Evolutionary conservation across 257 asterid species (phyloP).

Genomic region (Solanum chiquidenum): DNA sequence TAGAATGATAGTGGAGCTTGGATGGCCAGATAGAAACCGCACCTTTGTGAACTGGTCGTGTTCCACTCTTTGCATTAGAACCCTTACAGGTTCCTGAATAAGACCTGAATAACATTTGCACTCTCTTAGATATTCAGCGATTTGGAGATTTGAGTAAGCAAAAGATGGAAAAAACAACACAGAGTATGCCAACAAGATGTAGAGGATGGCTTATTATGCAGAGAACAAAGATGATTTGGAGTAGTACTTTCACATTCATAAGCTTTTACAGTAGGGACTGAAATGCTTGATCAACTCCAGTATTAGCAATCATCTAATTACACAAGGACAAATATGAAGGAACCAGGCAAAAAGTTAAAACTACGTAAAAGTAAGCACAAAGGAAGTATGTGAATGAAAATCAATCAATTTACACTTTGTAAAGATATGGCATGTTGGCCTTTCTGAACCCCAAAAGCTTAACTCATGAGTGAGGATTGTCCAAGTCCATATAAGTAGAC

Average conservation of each 20-base stretch:
- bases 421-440: not conserved
- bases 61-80: constrained; percentile 69
- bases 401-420: not conserved
- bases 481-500: not conserved
- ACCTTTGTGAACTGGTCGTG: constrained; percentile 67
- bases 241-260: not conserved
- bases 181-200: not conserved
- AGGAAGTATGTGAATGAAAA: not conserved
- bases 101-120: constrained; percentile 48
- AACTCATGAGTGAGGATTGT: not conserved
- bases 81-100: constrained; percentile 69
- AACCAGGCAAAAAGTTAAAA: not conserved
- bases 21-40: constrained; percentile 4
- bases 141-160: not conserved
- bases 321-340: not conserved
- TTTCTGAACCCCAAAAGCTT: not conserved
- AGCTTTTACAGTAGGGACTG: not conserved
- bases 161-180: not conserved
- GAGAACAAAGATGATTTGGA: not conserved
- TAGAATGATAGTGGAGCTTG: not conserved
- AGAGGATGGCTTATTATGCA: not conserved
- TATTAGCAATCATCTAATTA: not conserved
- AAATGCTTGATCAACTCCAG: not conserved
- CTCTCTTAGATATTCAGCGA: not conserved
- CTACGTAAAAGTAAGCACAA: not conserved